Conservation (phyloP, 2,329 filamentous ascomycete genomes). For the Stachybotrys chlorohalonatus region DNA sequence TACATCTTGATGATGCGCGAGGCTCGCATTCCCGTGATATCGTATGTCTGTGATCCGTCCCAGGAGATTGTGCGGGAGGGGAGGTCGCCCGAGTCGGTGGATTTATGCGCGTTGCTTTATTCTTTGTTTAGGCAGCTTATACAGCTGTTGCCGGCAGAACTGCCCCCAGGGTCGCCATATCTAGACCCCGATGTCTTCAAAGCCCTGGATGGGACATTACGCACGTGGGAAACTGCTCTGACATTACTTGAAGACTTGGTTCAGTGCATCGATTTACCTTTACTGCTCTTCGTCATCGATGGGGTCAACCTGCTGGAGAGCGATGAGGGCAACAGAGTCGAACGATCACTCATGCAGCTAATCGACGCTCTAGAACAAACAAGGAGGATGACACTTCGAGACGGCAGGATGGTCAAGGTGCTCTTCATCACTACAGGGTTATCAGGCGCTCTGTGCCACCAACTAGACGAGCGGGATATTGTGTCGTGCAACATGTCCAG, state of each 20-base stretch:
- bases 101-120: constrained; percentile 4
- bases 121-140: constrained; percentile 7
- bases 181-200: not conserved
- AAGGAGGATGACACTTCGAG: not conserved
- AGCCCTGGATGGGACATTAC: not conserved
- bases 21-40: constrained; percentile 4
- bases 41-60: constrained; percentile 6
- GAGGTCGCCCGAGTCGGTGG: constrained; percentile 6
- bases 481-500: not conserved
- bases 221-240: not conserved
- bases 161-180: not conserved
- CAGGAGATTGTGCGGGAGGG: constrained; percentile 1
- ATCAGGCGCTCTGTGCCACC: not conserved
- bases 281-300: not conserved
- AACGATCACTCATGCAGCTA: not conserved
- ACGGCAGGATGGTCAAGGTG: not conserved
- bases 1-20: constrained; percentile 2
- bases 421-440: not conserved
- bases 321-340: not conserved
- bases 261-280: not conserved
- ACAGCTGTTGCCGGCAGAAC: constrained; percentile 3
- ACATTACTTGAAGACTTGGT: not conserved
- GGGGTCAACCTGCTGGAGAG: not conserved
- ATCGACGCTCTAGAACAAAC: not conserved
- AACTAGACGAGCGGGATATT: not conserved